Base-by-base conservation (phyloP, 23 red algal species). In the Cyanidium caldarium region DNA sequence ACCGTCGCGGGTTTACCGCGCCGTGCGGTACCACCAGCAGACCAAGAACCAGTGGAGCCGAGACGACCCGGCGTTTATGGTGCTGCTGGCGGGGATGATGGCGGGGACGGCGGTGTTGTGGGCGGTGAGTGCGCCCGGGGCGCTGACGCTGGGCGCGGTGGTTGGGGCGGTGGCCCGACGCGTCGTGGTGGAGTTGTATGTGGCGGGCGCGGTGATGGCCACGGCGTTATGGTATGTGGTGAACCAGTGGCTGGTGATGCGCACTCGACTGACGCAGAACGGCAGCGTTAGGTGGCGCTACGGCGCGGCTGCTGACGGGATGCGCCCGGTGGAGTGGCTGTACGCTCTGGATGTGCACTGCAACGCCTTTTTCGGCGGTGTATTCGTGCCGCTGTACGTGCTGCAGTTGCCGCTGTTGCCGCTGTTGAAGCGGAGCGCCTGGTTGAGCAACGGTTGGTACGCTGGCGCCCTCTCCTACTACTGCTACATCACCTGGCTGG, bases 41-140 rank as follows among this genome's bases (percentile, higher is more conserved):
- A 98, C 92, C 7, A 98, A 98, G 68, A 88, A 88, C 38, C 92
- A 98, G 68, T 98, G 92, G 92, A 84, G 83, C 2, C 80, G 92
- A n/a, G 92, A 98, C 56, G 92, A 82, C 83, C 73, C 29, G 79
- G 33, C 19, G 0, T 40, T 66, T 0, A 72, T 68, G 12, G 39
- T 42, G 34, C 34, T 16, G 2, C 1, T 74, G 1, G 1, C 21
- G 21, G 42, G 15, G 26, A 17, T 2, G 1, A 1, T 19, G 2
- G 36, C 1, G 16, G 40, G 2, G 2, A 3, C 0, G 20, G 3
- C 21, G 15, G 30, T 19, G 26, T 30, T 44, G 16, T 70, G 67
- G 67, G 1, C 38, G n/a, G 35, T 26, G 25, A 3, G 3, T 37
- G 38, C 7, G 2, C 5, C 2, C 2, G 5, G 36, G 34, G 36